phyloP scores from a whole-genome alignment of 768 basidiomycete species.

The Suillus subaureus region DNA sequence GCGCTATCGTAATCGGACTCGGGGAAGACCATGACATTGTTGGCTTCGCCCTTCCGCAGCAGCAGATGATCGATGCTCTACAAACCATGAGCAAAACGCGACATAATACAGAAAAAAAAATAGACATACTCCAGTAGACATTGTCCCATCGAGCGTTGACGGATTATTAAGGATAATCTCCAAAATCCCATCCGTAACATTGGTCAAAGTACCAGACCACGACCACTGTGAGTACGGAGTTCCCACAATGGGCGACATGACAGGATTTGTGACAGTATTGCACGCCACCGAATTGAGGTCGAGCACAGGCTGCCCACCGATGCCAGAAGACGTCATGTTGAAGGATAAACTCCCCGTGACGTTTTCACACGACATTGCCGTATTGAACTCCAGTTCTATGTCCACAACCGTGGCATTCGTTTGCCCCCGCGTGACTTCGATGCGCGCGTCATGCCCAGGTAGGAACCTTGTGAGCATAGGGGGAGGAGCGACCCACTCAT shows the following conservation, averaged over 20 bases:
- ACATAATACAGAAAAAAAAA: constrained; percentile 10
- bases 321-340: constrained; percentile 69
- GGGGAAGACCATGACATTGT: constrained; percentile 89
- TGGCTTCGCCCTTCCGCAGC: constrained; percentile 72
- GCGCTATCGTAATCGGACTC: constrained; percentile 72
- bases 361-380: constrained; percentile 70
- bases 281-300: constrained; percentile 48
- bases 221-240: constrained; percentile 62
- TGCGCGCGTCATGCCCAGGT: constrained; percentile 86
- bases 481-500: constrained; percentile 68
- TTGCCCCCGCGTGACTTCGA: constrained; percentile 41
- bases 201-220: constrained; percentile 73
- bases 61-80: constrained; percentile 77
- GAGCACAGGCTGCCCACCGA: constrained; percentile 58
- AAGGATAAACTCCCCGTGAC: constrained; percentile 66
- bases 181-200: constrained; percentile 83
- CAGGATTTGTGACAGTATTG: constrained; percentile 47
- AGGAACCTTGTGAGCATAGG: constrained; percentile 78
- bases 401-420: constrained; percentile 59
- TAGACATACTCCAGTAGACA: constrained; percentile 53
- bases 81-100: constrained; percentile 12
- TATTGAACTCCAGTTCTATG: constrained; percentile 80
- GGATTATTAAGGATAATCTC: constrained; percentile 69
- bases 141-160: constrained; percentile 39
- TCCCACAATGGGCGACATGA: constrained; percentile 52